Base-by-base conservation (phyloP, 164 flowering plant genomes). In the Dillenia turbinata region DNA sequence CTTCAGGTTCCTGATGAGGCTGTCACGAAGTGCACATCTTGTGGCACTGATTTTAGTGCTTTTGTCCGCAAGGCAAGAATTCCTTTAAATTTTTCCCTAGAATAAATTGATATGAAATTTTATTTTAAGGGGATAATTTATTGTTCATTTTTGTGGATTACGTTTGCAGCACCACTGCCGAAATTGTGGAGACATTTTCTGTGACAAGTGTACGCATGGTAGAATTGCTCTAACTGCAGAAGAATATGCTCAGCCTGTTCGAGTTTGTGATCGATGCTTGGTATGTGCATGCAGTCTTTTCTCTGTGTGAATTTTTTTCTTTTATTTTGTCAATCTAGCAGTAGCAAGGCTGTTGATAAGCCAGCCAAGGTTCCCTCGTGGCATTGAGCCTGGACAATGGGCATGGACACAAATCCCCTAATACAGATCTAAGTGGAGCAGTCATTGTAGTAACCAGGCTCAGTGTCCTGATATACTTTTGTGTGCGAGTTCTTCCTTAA, bases 201-300 rank as follows among this genome's bases (percentile, higher is more conserved):
- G 99, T 78, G 97, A 89, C 77, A 94, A 89, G 77, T 94, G 98
- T 71, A 94, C 98, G 53, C 85, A 76, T 12, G 98, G 98, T 44
- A 83, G 97, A 78, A 87, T 80, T 70, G 86, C 97, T 67, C 87
- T 94, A 24, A 94, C 91, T 51, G 84, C 84, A 52, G 97, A 94
- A 9, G 95, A 88, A 71, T 79, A 86, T 74, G 93, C 96, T 70
- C 96, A 78, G 66, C 85, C 81, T 13, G 98, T 91, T 60, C 82
- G 98, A 63, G 98, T 94, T 72, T 94, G 97, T 76, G 98, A 91
- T 59, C 74, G 89, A 61, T 94, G 97, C 91, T 66, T 91, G 96
- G 98, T 94, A 81, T 62, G 80, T 33, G 26, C 17, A 47, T 15
- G 52, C 13, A 33, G 61, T 63, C 2, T 64, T 51, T 54, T 59